phyloP scores from a whole-genome alignment of 202 grass and related monocot genomes.

The Musa balbisiana region DNA sequence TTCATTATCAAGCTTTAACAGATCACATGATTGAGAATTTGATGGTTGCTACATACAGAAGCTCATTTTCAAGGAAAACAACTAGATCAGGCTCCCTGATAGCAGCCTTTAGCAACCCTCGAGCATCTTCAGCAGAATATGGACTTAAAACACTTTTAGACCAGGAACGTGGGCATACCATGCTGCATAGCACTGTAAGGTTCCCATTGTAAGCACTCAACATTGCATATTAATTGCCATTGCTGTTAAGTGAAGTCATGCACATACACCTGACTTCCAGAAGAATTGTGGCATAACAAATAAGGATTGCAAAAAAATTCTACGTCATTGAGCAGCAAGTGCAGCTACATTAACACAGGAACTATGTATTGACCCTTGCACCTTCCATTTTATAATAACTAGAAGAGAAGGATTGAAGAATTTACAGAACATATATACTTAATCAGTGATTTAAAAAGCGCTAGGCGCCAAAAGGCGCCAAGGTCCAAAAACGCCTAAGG shows the following conservation, averaged over 20 bases:
- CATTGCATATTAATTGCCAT: background rate
- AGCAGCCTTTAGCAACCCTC: constrained; percentile 87
- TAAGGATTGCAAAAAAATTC: background rate
- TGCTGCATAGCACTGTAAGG: constrained; percentile 82
- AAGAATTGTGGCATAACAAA: background rate
- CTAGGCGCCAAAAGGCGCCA: no score
- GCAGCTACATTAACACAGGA: background rate
- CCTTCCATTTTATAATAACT: no score
- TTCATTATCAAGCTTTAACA: background rate
- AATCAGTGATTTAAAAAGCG: no score
- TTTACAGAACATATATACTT: no score
- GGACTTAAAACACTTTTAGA: constrained; percentile 60
- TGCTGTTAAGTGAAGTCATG: background rate
- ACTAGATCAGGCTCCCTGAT: constrained; percentile 90
- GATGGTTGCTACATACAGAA: constrained; percentile 49
- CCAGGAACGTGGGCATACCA: constrained; percentile 94
- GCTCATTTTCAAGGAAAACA: constrained; percentile 88
- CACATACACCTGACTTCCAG: background rate
- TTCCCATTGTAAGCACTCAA: constrained; percentile 14
- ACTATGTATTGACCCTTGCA: no score
- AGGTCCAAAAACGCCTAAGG: no score
- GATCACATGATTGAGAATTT: background rate
- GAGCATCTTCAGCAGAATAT: constrained; percentile 85
- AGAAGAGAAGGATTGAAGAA: no score
- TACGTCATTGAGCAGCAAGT: background rate